Base-by-base conservation (phyloP, 805 yeast genomes). In the Candida berthetii region DNA sequence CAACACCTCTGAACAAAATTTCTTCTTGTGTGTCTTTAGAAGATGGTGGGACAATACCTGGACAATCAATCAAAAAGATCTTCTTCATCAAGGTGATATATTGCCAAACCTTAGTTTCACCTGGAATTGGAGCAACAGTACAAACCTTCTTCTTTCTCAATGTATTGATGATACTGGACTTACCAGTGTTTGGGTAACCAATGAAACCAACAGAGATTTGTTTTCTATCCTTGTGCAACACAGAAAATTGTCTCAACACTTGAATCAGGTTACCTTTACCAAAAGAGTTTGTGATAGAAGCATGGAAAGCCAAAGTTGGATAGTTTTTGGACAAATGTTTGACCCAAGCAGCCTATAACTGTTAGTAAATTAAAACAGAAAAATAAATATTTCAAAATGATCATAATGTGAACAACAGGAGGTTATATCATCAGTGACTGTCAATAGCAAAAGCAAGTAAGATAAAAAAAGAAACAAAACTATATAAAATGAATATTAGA, bases 91-190 rank as follows among this genome's bases (percentile, higher is more conserved):
- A 72, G 4, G 99, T 90, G 55, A 91, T 90, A 69, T 91, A 91
- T 71, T 91, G 99, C 99, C 99, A 91, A 36, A 91, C 97, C 65
- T 91, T 91, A 29, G 99, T 91, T 62, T 91, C 99, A 62, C 99
- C 99, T 25, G 99, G 99, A 55, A 91, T 89, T 37, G 99, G 99
- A 2, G 99, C 99, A 37, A 91, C 98, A 36, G 76, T 82, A 69
- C 98, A 93, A 37, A 91, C 99, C 68, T 91, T 93, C 76, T 93
- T 93, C 62, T 82, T 81, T 60, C 97, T 80, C 53, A 91, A 70
- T 2, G 98, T 90, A 68, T 91, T 91, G 57, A 91, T 91, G 50
- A 91, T 88, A 34, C 96, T 86, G 1, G 98, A 91, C 61, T 91
- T 91, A 51, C 99, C 99, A n/a, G 96, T 85, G 60, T 91, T 91